Conservation (phyloP, 2,329 filamentous ascomycete genomes). For the Pseudocercospora ulei region DNA sequence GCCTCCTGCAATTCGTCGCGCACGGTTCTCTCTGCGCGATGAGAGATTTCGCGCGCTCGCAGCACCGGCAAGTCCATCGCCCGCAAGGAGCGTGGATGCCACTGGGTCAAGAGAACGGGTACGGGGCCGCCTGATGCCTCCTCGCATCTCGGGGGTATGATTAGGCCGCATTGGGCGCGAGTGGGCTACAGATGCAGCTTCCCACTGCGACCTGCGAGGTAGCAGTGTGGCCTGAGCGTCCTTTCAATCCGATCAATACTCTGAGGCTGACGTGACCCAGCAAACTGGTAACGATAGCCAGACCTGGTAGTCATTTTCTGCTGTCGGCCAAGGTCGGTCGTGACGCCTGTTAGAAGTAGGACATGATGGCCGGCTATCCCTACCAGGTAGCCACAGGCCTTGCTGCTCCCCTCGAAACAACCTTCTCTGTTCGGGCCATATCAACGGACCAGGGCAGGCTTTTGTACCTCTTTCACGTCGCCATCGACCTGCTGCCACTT, state of each 20-base stretch:
- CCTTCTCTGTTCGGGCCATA: conserved; percentile 20
- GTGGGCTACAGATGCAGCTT: conserved; percentile 40
- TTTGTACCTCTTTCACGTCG: conserved; percentile 19
- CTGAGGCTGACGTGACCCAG: conserved; percentile 39
- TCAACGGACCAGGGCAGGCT: conserved; percentile 17
- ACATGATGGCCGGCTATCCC: conserved; percentile 26
- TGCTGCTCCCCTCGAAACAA: conserved; percentile 23
- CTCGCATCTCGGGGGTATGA: conserved; percentile 31
- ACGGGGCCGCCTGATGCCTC: conserved; percentile 18
- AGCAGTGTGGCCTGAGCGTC: conserved; percentile 39
- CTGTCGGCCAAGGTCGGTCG: conserved; percentile 29
- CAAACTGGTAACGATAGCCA: conserved; percentile 32
- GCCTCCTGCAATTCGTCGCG: conserved; percentile 23
- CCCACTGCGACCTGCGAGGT: conserved; percentile 38
- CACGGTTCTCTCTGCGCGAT: conserved; percentile 21
- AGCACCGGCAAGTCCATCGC: neutral
- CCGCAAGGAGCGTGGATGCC: conserved; percentile 20
- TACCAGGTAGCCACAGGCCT: conserved; percentile 27
- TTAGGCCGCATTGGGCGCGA: conserved; percentile 36
- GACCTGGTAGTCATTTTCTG: conserved; percentile 26
- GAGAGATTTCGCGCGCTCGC: conserved; percentile 1
- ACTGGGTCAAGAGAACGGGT: conserved; percentile 13
- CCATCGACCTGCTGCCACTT: conserved; percentile 18
- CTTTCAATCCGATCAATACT: conserved; percentile 35
- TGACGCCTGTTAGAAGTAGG: conserved; percentile 27